These are phyloP conservation scores for Areca catechu DNA, from an alignment of 176 grass and related monocot species.

Conservation along the genomic window DNA sequence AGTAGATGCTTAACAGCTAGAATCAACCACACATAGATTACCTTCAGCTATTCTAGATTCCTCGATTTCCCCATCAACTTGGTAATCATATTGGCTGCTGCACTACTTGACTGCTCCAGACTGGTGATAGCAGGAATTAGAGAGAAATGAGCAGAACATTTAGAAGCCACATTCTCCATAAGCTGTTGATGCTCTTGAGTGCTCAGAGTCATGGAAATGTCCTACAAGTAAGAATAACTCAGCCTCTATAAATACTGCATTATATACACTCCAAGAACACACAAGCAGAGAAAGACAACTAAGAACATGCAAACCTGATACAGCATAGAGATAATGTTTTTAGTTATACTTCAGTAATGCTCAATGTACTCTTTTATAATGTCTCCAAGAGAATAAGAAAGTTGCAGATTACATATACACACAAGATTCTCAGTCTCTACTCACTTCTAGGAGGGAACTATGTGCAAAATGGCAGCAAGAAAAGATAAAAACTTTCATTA, in stretches of 20 bases:
- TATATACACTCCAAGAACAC: no score
- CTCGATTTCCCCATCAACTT: slow-evolving; percentile 47
- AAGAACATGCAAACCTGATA: no score
- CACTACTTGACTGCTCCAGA: slow-evolving; percentile 39
- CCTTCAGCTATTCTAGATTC: slow-evolving; percentile 30
- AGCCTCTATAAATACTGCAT: neutral
- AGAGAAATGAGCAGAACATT: slow-evolving; percentile 73
- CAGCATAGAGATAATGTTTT: no score
- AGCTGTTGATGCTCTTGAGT: slow-evolving; percentile 66
- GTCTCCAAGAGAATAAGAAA: neutral
- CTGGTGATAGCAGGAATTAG: slow-evolving; percentile 53
- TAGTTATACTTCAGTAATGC: neutral
- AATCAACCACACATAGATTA: neutral
- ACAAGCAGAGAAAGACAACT: no score
- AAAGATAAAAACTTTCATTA: no score
- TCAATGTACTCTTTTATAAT: neutral
- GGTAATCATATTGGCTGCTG: slow-evolving; percentile 27
- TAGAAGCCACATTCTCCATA: slow-evolving; percentile 65
- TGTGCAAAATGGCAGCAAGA: no score
- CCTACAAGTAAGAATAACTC: slow-evolving; percentile 40
- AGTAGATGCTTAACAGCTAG: no score
- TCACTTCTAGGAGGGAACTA: no score
- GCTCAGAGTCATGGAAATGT: slow-evolving; percentile 89
- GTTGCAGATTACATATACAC: no score
- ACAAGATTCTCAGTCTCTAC: no score